Evolutionary conservation across 768 basidiomycete genomes (phyloP), one percentile per base, ranked within the genome.

Genomic region (Termitomyces sp.): DNA sequence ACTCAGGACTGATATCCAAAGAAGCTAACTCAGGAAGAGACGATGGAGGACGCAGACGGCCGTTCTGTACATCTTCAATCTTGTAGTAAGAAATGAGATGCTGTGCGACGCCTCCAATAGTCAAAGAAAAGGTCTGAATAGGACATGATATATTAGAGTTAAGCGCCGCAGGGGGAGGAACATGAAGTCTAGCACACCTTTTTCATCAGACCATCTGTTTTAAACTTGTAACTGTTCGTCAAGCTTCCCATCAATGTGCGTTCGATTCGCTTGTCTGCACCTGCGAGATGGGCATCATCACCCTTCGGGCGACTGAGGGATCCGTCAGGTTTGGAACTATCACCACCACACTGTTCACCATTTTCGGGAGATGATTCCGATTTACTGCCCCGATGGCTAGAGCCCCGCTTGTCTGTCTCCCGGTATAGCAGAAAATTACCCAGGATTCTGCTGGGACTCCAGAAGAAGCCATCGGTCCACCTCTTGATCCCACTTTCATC

Each of bases 381-480:
- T 58, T 83, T 79, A 5, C 73, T 73, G 52, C 77, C 80, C 55
- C 85, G 75, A 69, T 86, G 85, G 16, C 85, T 82, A 16, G 82
- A 78, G 20, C 86, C 86, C 52, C 86, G 77, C 73, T 92, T 93
- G 71, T 94, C 92, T 6, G 92, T 93, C 74, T 97, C 92, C 61
- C 94, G 88, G 73, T 98, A 98, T 60, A 96, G 85, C 66, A 98
- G 77, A 68, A 97, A 98, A 71, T 98, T 98, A 65, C 92, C 92
- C 58, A 97, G 76, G 28, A 97, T 97, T 57, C 95, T 80, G 62
- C 87, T 90, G 0, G 95, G 95, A 63, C 88, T 91, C 95, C 95
- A 97, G 69, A 90, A 89, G 69, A 91, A 87, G n/a, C 94, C 94
- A 73, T 98, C 95, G 1, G 95, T 98, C 92, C 94, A 97, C 45